These are phyloP conservation scores for Kluyveromyces nonfermentans DNA, from an alignment of 805 yeast species.

Conservation along the genomic window DNA sequence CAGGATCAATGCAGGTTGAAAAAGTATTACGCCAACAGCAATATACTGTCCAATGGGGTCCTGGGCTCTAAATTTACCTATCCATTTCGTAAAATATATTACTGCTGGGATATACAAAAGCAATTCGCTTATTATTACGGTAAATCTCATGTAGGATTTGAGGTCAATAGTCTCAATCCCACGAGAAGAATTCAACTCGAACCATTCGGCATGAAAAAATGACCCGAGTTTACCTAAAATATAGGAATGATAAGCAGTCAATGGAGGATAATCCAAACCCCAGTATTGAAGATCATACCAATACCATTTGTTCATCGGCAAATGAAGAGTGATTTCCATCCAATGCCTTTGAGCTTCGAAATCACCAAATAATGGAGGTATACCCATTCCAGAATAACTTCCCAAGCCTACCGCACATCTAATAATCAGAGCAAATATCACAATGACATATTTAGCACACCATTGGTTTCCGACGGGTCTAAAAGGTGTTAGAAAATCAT, in stretches of 20 bases:
- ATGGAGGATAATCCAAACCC: constrained; percentile 97
- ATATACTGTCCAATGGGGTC: constrained; percentile 69
- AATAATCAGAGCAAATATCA: constrained; percentile 63
- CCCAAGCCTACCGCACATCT: constrained; percentile 86
- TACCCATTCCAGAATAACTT: constrained; percentile 62
- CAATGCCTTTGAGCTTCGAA: constrained; percentile 98
- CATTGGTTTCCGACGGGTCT: constrained; percentile 80
- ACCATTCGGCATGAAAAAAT: constrained; percentile 62
- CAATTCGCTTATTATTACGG: constrained; percentile 69
- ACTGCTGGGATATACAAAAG: constrained; percentile 73
- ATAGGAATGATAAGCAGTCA: constrained; percentile 91
- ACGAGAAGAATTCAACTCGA: constrained; percentile 59
- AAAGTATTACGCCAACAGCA: constrained; percentile 67
- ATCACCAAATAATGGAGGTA: constrained; percentile 84
- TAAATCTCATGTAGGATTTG: constrained; percentile 76
- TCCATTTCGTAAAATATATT: constrained; percentile 57
- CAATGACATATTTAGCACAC: constrained; percentile 73
- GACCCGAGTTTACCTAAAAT: constrained; percentile 65
- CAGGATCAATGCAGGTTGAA: constrained; percentile 73
- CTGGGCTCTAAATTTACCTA: constrained; percentile 49
- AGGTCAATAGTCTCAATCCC: constrained; percentile 62
- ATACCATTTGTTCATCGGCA: constrained; percentile 78
- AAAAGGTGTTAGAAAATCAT: constrained; percentile 71
- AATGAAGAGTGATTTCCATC: constrained; percentile 79
- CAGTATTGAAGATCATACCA: constrained; percentile 83